These are phyloP conservation scores for Chlorella sp. DNA, from an alignment of 139 green algal species.

Conservation along the genomic window DNA sequence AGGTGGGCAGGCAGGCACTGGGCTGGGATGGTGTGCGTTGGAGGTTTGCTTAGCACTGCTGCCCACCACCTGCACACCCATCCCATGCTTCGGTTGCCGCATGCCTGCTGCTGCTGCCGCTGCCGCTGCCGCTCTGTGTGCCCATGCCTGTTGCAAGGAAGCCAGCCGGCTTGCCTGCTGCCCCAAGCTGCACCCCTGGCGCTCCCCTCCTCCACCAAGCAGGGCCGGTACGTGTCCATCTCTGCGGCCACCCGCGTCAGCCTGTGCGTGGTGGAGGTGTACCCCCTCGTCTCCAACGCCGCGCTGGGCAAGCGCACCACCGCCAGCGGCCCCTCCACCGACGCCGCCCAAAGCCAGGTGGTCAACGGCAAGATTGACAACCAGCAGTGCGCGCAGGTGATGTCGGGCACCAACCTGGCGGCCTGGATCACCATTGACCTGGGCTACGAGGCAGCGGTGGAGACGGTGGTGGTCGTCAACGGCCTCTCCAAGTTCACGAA, in stretches of 20 bases:
- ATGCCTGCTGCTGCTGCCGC: too few species aligned
- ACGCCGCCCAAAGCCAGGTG: not conserved
- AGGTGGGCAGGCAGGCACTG: not conserved
- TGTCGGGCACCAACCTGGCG: slow-evolving; percentile 13
- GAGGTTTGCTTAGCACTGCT: too few species aligned
- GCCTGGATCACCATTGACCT: slow-evolving; percentile 39
- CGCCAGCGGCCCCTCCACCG: not conserved
- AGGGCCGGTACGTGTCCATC: slow-evolving; percentile 36
- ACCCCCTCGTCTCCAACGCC: slow-evolving; percentile 18
- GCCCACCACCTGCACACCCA: not conserved
- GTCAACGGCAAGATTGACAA: slow-evolving; percentile 29
- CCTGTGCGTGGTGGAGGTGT: slow-evolving; percentile 38
- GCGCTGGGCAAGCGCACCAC: slow-evolving; percentile 34
- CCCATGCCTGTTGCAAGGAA: too few species aligned
- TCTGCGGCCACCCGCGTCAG: not conserved
- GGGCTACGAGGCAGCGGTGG: slow-evolving; percentile 28
- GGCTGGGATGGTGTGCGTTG: too few species aligned
- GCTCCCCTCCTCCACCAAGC: not conserved
- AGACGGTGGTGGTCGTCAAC: slow-evolving; percentile 34
- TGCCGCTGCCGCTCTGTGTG: not conserved
- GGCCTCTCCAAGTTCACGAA: slow-evolving; percentile 19
- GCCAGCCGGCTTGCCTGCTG: too few species aligned
- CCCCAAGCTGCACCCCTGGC: not conserved
- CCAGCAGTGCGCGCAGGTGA: slow-evolving; percentile 1
- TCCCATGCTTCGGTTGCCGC: too few species aligned